These are phyloP conservation scores for Trichomonas vaginalis DNA, from an alignment of 208 protist genomes.

Conservation along the genomic window DNA sequence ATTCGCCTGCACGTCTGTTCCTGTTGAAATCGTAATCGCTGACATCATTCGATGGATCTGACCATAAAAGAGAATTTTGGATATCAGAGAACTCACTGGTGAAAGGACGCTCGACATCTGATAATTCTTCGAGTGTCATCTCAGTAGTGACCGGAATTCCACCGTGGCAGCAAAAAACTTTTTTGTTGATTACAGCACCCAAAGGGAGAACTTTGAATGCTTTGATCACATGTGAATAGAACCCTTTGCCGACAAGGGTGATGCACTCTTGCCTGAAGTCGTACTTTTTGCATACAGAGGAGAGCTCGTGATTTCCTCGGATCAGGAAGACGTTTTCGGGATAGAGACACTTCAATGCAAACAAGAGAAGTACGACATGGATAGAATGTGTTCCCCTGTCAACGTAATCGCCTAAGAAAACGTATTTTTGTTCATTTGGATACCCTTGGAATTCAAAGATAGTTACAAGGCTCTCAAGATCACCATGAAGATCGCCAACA, in stretches of 20 bases:
- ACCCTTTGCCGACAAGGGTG: constrained; percentile 57
- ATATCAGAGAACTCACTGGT: background rate
- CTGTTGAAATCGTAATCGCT: background rate
- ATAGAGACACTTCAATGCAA: background rate
- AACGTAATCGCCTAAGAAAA: background rate
- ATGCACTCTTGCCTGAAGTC: constrained; percentile 67
- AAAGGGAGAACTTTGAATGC: constrained; percentile 64
- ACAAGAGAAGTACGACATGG: background rate
- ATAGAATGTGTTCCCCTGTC: background rate
- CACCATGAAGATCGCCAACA: background rate
- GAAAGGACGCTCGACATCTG: background rate
- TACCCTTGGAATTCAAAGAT: background rate
- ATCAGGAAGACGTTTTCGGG: background rate
- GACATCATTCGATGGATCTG: background rate
- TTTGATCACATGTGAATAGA: constrained; percentile 58
- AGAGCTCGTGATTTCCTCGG: background rate
- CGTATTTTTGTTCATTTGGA: background rate
- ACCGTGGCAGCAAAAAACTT: background rate
- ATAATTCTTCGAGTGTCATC: constrained; percentile 30
- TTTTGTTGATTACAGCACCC: constrained; percentile 42
- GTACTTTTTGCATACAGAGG: constrained; percentile 71
- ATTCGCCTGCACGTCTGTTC: background rate
- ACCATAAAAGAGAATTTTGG: background rate
- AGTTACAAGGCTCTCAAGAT: background rate
- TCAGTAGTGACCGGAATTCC: background rate